Conservation (phyloP, 129 eudicot species). For the carrot (Daucus carota) region DNA sequence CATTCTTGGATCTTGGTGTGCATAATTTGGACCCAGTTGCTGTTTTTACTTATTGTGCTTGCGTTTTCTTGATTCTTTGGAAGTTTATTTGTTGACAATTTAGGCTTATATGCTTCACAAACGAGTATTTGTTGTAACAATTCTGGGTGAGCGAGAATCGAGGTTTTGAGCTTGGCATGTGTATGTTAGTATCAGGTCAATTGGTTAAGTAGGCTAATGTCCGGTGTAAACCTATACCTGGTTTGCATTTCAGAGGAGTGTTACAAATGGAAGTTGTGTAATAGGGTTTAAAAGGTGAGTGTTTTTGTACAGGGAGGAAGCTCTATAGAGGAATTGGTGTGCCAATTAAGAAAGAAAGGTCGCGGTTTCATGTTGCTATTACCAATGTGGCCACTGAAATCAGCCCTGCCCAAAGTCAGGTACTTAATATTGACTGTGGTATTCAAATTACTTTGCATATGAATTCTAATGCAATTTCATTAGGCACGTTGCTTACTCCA, state of each 20-base stretch:
- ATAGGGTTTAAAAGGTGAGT: background rate
- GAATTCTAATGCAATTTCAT: background rate
- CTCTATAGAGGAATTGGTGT: conserved; percentile 55
- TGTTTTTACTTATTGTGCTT: background rate
- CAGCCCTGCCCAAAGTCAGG: conserved; percentile 73
- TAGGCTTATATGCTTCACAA: too few species aligned
- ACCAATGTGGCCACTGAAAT: conserved; percentile 85
- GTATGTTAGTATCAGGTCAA: too few species aligned
- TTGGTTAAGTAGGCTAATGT: too few species aligned
- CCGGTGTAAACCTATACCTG: too few species aligned
- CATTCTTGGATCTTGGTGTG: background rate
- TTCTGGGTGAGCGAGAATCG: too few species aligned
- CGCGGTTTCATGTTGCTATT: conserved; percentile 40
- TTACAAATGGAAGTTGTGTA: background rate
- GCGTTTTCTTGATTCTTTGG: background rate
- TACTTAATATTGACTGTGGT: conserved; percentile 9
- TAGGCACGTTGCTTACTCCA: background rate
- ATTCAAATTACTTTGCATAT: too few species aligned
- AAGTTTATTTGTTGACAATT: too few species aligned
- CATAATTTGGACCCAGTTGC: background rate
- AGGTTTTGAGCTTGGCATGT: too few species aligned
- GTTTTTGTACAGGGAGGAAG: conserved; percentile 35
- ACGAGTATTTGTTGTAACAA: too few species aligned
- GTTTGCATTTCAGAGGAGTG: too few species aligned
- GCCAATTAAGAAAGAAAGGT: conserved; percentile 52